Evolutionary conservation across 1,139 yeast species (phyloP).

Genomic region (Saccharomyces hybrid): DNA sequence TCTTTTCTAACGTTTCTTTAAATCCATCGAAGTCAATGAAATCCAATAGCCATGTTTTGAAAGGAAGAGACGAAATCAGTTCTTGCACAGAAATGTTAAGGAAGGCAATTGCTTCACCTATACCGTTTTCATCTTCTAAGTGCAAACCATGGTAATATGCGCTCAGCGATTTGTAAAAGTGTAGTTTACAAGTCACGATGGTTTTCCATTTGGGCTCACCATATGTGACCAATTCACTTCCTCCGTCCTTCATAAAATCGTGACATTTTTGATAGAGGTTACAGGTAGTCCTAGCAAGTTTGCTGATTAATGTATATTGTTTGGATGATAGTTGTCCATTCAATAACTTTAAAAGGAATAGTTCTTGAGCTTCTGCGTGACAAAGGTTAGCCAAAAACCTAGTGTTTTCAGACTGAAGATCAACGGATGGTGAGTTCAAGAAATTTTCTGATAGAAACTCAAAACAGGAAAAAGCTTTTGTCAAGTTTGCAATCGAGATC

Average conservation of each 20-base stretch:
- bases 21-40: constrained; percentile 31
- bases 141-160: constrained; percentile 36
- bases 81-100: constrained; percentile 42
- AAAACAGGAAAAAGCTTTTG: constrained; percentile 75
- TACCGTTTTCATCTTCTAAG: constrained; percentile 41
- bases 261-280: constrained; percentile 48
- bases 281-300: constrained; percentile 58
- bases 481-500: constrained; percentile 52
- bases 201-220: constrained; percentile 38
- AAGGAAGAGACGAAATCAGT: constrained; percentile 20
- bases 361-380: constrained; percentile 86
- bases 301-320: constrained; percentile 59
- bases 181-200: constrained; percentile 38
- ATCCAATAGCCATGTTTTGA: constrained; percentile 22
- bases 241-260: constrained; percentile 35
- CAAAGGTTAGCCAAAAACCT: constrained; percentile 55
- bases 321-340: constrained; percentile 36
- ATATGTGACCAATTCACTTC: constrained; percentile 37
- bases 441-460: constrained; percentile 71
- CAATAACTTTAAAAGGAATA: constrained; percentile 60
- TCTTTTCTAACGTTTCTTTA: constrained; percentile 25
- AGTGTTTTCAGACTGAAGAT: constrained; percentile 63
- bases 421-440: constrained; percentile 82
- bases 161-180: constrained; percentile 42
- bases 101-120: constrained; percentile 74